Evolutionary conservation across 2,329 filamentous ascomycete genomes (phyloP).

Genomic region (Waltergamsia citrina): DNA sequence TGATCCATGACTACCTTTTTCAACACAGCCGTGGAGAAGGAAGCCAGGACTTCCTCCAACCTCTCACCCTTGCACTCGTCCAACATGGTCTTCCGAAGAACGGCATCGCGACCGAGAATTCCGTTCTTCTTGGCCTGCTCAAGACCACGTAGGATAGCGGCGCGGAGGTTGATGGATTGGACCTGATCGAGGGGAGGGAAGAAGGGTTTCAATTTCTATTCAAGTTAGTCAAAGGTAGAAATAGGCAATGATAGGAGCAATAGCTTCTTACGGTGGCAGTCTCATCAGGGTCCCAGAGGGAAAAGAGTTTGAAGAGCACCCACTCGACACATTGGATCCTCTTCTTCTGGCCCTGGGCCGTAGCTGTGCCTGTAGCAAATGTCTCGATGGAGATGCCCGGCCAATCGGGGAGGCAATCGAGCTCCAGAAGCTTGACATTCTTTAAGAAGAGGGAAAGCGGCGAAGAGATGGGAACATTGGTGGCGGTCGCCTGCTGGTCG

Average conservation of each 20-base stretch:
- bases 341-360: conserved; percentile 67
- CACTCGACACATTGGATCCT: conserved; percentile 80
- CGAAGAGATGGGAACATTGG: conserved; percentile 6
- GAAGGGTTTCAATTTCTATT: conserved; percentile 76
- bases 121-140: conserved; percentile 85
- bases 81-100: conserved; percentile 88
- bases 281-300: conserved; percentile 70
- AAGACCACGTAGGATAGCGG: conserved; percentile 71
- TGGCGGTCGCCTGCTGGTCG: neutral
- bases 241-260: conserved; percentile 1
- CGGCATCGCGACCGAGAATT: conserved; percentile 65
- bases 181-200: conserved; percentile 86
- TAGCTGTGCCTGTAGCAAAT: conserved; percentile 54
- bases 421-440: conserved; percentile 73
- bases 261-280: conserved; percentile 54
- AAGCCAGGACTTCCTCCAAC: conserved; percentile 75
- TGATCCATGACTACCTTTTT: conserved; percentile 52
- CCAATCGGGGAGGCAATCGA: conserved; percentile 72
- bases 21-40: conserved; percentile 76
- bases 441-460: conserved; percentile 52
- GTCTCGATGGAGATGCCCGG: conserved; percentile 62
- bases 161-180: conserved; percentile 83
- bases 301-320: conserved; percentile 81
- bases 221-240: neutral
- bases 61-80: conserved; percentile 93